These are phyloP conservation scores for Poa pratensis DNA, from an alignment of 176 grass and related monocot species.

Conservation along the genomic window DNA sequence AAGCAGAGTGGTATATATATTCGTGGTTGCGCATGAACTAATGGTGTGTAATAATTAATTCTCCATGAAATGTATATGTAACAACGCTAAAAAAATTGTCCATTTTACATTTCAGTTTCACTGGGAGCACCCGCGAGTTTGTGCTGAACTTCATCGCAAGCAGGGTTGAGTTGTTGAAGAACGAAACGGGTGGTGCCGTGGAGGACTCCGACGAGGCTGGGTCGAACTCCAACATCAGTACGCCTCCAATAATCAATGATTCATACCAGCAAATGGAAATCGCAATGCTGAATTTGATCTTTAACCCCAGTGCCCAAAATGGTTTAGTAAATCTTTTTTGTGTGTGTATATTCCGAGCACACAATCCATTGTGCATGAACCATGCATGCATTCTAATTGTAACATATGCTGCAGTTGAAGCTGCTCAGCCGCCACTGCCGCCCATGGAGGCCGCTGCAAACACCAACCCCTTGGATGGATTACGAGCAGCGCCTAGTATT, in stretches of 20 bases:
- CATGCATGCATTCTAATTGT: neutral
- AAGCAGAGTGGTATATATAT: neutral
- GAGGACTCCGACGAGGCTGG: neutral
- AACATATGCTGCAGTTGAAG: neutral
- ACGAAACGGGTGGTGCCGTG: neutral
- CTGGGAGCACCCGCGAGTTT: neutral
- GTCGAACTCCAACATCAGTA: neutral
- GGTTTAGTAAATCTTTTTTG: neutral
- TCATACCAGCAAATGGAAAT: neutral
- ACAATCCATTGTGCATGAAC: neutral
- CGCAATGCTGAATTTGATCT: neutral
- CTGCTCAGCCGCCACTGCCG: neutral
- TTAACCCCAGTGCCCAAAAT: neutral
- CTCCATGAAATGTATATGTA: neutral
- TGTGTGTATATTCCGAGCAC: neutral
- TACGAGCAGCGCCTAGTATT: neutral
- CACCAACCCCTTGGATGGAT: neutral
- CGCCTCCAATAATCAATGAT: neutral
- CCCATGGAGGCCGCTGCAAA: neutral
- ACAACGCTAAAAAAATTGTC: neutral
- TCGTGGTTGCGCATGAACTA: neutral
- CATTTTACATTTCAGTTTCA: slow-evolving; percentile 14
- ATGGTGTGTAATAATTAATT: neutral
- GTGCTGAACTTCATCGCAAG: neutral
- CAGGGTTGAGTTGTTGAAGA: neutral